These are phyloP conservation scores for Dentiscutata heterogama DNA, from an alignment of 371 early-diverging fungal genomes.

Conservation along the genomic window DNA sequence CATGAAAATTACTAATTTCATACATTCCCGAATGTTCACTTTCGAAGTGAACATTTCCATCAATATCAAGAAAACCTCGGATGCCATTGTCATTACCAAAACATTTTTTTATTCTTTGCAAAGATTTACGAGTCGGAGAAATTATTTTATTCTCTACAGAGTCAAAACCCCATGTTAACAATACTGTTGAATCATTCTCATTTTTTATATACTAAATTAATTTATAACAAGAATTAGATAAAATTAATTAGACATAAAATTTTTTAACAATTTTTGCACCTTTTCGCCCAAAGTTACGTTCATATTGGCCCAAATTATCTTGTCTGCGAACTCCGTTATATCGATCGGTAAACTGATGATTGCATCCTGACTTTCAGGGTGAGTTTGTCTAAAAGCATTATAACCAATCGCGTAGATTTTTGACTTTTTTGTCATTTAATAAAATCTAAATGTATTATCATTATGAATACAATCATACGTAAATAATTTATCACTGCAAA, in stretches of 20 bases:
- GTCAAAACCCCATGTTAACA: slow-evolving; percentile 20
- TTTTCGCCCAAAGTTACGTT: slow-evolving; percentile 7
- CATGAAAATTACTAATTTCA: neutral
- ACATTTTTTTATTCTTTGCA: neutral
- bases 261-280: neutral
- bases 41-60: slow-evolving; percentile 12
- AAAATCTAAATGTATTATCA: too few species aligned
- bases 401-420: slow-evolving; percentile 21
- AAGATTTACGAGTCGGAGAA: neutral
- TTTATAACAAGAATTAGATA: neutral
- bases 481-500: too few species aligned
- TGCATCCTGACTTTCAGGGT: slow-evolving; percentile 7
- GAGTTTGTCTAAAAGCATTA: slow-evolving; percentile 29
- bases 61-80: slow-evolving; percentile 21
- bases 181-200: neutral
- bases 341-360: slow-evolving; percentile 6
- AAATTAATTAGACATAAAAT: too few species aligned
- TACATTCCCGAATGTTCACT: neutral
- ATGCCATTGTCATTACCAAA: slow-evolving; percentile 36
- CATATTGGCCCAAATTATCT: slow-evolving; percentile 43
- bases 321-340: neutral
- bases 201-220: neutral
- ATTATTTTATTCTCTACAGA: neutral
- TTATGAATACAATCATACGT: too few species aligned
- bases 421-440: too few species aligned